Percentiles rank a stretch among this genome's conserved stretches.
phyloP scores from a whole-genome alignment of 192 early-diverging fungal genomes.

The Entophlyctis luteolus region DNA sequence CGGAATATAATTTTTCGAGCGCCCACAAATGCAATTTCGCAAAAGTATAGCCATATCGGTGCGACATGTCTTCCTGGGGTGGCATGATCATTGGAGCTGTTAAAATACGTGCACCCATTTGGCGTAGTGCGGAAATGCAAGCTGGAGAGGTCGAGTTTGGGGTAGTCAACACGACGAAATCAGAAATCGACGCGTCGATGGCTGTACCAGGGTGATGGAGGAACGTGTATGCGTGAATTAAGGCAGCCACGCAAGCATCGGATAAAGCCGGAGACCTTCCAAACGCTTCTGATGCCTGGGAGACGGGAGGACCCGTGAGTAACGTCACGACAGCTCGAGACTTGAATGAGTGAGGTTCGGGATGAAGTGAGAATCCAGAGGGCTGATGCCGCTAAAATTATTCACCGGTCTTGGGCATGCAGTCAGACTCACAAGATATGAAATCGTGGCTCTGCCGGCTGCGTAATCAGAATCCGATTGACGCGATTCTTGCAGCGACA shows the following conservation, averaged over 20 bases:
- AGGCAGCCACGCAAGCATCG: not conserved
- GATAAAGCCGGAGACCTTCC: no score
- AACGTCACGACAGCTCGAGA: not conserved
- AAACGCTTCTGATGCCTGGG: no score
- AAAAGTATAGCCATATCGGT: not conserved
- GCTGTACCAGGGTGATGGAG: conserved; percentile 6
- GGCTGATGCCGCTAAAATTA: not conserved
- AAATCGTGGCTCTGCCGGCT: no score
- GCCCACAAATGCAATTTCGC: conserved; percentile 6
- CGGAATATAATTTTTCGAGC: not conserved
- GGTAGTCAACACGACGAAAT: not conserved
- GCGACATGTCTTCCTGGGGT: not conserved
- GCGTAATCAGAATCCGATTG: no score
- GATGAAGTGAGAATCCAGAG: conserved; percentile 4
- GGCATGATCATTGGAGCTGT: not conserved
- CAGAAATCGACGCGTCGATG: no score
- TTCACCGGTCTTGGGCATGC: not conserved
- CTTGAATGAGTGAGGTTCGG: not conserved
- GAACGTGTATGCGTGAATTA: conserved; percentile 11
- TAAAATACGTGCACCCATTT: not conserved
- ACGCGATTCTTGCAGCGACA: no score
- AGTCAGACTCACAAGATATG: no score
- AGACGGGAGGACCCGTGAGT: not conserved
- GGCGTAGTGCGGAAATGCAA: not conserved
- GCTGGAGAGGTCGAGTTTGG: not conserved